phyloP scores from a whole-genome alignment of 2,329 filamentous ascomycete species.

The Diaporthe citri region DNA sequence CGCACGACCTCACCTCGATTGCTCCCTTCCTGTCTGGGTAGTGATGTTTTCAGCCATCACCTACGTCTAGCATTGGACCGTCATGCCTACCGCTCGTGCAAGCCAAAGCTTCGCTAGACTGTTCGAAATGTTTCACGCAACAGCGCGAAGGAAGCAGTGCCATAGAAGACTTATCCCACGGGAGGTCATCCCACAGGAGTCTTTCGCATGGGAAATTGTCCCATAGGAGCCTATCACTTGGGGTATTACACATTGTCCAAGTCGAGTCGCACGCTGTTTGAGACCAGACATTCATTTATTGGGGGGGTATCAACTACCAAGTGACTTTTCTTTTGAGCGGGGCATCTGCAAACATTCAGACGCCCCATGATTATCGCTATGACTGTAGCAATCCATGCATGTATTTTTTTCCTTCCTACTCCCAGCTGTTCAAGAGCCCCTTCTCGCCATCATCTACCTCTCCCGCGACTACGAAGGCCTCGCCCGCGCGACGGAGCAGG shows the following conservation, averaged over 20 bases:
- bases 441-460: background rate
- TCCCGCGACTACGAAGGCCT: background rate
- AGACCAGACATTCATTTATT: background rate
- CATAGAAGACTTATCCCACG: background rate
- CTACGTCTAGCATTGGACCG: background rate
- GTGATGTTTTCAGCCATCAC: background rate
- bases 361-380: background rate
- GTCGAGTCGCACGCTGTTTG: background rate
- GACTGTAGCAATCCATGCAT: background rate
- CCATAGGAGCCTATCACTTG: background rate
- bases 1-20: background rate
- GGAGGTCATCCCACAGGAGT: background rate
- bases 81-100: too few species aligned
- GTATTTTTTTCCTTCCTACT: background rate
- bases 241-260: background rate
- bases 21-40: background rate
- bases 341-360: background rate
- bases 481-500: background rate
- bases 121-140: too few species aligned
- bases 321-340: background rate
- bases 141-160: background rate
- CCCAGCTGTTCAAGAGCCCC: too few species aligned
- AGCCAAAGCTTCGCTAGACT: too few species aligned
- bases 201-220: too few species aligned
- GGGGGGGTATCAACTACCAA: constrained; percentile 1